Conservation (phyloP, 2,329 filamentous ascomycete genomes). For the Nigrospora osmanthi region DNA sequence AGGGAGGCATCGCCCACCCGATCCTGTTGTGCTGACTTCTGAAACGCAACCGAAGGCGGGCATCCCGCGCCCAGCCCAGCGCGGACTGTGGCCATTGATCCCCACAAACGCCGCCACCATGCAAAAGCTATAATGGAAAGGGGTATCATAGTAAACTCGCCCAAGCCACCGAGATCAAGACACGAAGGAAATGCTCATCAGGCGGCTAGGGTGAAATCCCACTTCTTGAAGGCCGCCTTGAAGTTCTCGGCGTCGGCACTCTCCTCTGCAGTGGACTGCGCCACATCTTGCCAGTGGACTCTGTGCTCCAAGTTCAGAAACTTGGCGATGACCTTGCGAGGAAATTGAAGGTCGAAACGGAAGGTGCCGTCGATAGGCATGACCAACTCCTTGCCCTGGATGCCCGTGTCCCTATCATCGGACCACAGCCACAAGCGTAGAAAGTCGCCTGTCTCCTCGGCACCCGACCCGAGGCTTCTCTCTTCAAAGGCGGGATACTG, state of each 20-base stretch:
- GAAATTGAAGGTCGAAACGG: constrained; percentile 87
- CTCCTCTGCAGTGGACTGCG: constrained; percentile 72
- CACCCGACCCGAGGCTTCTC: constrained; percentile 40
- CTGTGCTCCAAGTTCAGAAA: constrained; percentile 72
- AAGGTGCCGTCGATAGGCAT: constrained; percentile 65
- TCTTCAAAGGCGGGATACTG: constrained; percentile 43
- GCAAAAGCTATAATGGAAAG: constrained; percentile 5
- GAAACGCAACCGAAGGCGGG: no score
- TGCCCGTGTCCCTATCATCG: constrained; percentile 42
- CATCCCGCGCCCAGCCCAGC: no score
- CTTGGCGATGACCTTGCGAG: constrained; percentile 80
- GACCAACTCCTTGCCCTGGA: constrained; percentile 62
- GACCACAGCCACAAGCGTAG: constrained; percentile 80
- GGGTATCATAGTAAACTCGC: constrained; percentile 18
- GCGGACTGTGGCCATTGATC: no score
- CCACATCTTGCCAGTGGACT: constrained; percentile 78
- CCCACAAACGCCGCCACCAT: neutral
- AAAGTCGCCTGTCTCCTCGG: constrained; percentile 54
- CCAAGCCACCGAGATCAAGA: constrained; percentile 6
- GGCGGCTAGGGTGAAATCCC: constrained; percentile 64
- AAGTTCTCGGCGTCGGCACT: constrained; percentile 69
- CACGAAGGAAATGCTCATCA: constrained; percentile 4
- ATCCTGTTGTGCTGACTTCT: no score
- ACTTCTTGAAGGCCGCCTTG: constrained; percentile 73
- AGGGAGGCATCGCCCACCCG: no score